Percentiles rank a stretch among this genome's conserved stretches.
Conservation (phyloP, 495 filamentous ascomycete species). For the Tuber aestivum region DNA sequence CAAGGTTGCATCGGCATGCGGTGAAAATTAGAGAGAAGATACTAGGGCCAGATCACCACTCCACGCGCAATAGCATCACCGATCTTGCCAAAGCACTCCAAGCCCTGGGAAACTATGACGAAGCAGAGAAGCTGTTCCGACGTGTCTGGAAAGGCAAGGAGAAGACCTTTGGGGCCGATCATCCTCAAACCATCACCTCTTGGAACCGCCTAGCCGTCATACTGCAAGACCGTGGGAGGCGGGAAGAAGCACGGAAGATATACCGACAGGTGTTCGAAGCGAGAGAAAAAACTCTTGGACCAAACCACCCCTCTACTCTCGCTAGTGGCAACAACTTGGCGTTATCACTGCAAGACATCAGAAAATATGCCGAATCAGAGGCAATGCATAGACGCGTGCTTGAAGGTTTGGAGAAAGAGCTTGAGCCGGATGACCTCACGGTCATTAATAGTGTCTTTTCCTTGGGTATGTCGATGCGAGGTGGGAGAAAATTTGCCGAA, state of each 20-base stretch:
- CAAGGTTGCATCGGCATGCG: conserved; percentile 33
- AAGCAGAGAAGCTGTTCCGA: conserved; percentile 33
- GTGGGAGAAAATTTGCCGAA: conserved; percentile 22
- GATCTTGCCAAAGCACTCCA: conserved; percentile 12
- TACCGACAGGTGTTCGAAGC: neutral
- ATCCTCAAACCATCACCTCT: neutral
- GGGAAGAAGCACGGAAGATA: neutral
- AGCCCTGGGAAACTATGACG: conserved; percentile 28
- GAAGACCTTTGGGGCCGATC: conserved; percentile 2
- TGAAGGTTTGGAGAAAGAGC: neutral
- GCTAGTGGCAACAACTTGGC: neutral
- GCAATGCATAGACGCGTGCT: neutral
- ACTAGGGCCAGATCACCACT: conserved; percentile 35
- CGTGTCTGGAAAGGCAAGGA: conserved; percentile 15
- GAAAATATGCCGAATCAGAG: neutral
- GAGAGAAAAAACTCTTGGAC: conserved; percentile 14
- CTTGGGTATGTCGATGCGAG: neutral
- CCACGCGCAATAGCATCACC: conserved; percentile 24
- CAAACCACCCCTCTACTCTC: neutral
- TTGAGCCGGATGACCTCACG: neutral
- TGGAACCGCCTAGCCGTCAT: conserved; percentile 4
- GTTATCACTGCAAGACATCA: neutral
- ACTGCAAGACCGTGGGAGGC: neutral
- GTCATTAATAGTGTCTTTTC: neutral
- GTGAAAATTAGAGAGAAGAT: conserved; percentile 31